Evolutionary conservation across 164 flowering plant genomes (phyloP).

Genomic region (Brasenia schreberi): DNA sequence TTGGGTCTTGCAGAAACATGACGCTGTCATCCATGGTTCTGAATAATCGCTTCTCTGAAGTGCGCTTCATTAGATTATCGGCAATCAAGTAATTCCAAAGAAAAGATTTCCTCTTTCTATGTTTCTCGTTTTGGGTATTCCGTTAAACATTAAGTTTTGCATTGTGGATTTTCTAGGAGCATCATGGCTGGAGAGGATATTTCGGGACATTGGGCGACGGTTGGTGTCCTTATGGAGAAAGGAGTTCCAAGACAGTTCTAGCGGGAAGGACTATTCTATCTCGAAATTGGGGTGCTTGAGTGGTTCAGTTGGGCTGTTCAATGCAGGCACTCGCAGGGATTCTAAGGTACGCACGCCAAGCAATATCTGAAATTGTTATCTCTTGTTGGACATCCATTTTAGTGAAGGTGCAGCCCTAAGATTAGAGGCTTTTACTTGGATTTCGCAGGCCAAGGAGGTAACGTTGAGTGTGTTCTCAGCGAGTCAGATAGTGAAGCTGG

Average conservation of each 20-base stretch:
- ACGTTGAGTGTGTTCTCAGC: slow-evolving; percentile 49
- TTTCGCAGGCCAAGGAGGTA: slow-evolving; percentile 54
- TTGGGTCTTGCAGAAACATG: slow-evolving; percentile 35
- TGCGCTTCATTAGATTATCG: slow-evolving; percentile 55
- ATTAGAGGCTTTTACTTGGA: background rate
- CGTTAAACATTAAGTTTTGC: background rate
- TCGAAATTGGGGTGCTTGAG: slow-evolving; percentile 80
- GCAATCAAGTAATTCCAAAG: slow-evolving; percentile 39
- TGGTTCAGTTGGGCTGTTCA: slow-evolving; percentile 50
- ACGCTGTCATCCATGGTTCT: slow-evolving; percentile 44
- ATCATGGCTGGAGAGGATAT: slow-evolving; percentile 51
- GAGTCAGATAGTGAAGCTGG: slow-evolving; percentile 57
- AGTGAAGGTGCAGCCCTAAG: background rate
- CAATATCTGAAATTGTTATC: background rate
- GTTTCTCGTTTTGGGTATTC: background rate
- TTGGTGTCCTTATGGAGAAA: slow-evolving; percentile 71
- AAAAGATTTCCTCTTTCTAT: background rate
- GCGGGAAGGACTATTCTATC: slow-evolving; percentile 52
- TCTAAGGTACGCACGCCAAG: slow-evolving; percentile 19
- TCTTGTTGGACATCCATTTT: background rate
- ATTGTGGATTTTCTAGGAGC: slow-evolving; percentile 32
- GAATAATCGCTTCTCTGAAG: slow-evolving; percentile 56
- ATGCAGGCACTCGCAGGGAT: slow-evolving; percentile 58
- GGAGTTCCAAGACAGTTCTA: slow-evolving; percentile 55
- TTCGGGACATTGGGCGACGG: slow-evolving; percentile 89